Evolutionary conservation across 2,329 filamentous ascomycete species (phyloP).

Genomic region (Fusarium agapanthi): DNA sequence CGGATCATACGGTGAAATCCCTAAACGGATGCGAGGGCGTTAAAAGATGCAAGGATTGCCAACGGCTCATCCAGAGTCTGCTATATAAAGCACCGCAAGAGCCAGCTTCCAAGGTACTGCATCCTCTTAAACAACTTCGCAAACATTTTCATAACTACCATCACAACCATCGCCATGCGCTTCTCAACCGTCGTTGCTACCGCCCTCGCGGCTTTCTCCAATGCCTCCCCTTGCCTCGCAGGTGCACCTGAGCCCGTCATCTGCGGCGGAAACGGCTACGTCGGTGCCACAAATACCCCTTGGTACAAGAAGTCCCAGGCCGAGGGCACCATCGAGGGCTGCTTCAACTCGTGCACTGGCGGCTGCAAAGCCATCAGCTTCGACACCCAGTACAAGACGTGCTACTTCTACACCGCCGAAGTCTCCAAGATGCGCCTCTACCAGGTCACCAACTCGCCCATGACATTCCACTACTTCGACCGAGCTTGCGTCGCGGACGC

Average conservation of each 20-base stretch:
- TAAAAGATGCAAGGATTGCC: too few relatives aligned
- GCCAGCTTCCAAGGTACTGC: background rate
- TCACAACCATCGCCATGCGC: background rate
- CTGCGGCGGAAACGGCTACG: background rate
- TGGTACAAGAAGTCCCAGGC: background rate
- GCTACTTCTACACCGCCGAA: background rate
- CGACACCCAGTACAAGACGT: background rate
- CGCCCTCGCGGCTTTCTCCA: background rate
- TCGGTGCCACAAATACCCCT: background rate
- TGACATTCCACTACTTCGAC: background rate
- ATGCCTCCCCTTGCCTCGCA: background rate
- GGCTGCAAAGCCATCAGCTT: background rate
- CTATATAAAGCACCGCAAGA: background rate
- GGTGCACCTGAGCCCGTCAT: background rate
- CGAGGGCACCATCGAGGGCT: background rate
- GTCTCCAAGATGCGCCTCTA: background rate
- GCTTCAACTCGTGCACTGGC: background rate
- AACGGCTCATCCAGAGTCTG: fast-evolving
- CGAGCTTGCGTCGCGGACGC: background rate
- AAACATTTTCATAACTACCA: too few relatives aligned
- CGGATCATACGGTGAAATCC: background rate
- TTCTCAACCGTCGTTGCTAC: background rate
- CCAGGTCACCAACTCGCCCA: background rate
- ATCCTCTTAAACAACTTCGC: background rate
- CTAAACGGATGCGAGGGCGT: background rate